These are phyloP conservation scores for Neurospora tetrasperma DNA, from an alignment of 495 filamentous ascomycete species.

Conservation along the genomic window DNA sequence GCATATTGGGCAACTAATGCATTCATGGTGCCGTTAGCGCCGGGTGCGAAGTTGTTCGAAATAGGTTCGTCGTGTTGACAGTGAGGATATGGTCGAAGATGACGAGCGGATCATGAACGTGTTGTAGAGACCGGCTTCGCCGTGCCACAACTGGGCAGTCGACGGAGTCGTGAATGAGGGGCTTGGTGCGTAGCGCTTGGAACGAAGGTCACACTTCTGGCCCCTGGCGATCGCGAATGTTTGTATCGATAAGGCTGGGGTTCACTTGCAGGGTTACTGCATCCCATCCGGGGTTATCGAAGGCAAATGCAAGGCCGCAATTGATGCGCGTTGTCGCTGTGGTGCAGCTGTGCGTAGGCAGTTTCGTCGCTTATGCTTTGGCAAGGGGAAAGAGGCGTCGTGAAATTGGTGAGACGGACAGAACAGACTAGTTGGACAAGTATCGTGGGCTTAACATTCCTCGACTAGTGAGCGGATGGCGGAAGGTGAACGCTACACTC, in stretches of 20 bases:
- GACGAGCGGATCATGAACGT: constrained; percentile 16
- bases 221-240: constrained; percentile 8
- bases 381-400: not conserved
- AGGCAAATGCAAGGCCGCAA: not conserved
- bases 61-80: not conserved
- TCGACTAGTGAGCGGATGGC: not conserved
- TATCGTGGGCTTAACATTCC: not conserved
- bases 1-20: constrained; percentile 8
- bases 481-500: not conserved
- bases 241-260: constrained; percentile 20
- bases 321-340: not conserved
- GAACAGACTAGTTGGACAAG: not conserved
- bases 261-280: not conserved
- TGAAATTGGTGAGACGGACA: not conserved
- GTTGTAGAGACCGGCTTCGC: constrained; percentile 12
- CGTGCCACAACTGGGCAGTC: constrained; percentile 9
- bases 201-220: not conserved
- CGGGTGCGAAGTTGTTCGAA: constrained; percentile 1
- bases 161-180: constrained; percentile 8
- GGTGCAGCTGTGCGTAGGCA: not conserved
- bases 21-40: constrained; percentile 22
- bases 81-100: constrained; percentile 8
- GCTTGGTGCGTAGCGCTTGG: constrained; percentile 3
- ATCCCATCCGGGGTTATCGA: not conserved
- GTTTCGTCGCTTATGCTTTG: not conserved